Percentiles rank a stretch among this genome's conserved stretches.
These are phyloP conservation scores for Paecilomyces fulvus DNA, from an alignment of 2,329 filamentous ascomycete species.

Conservation along the genomic window DNA sequence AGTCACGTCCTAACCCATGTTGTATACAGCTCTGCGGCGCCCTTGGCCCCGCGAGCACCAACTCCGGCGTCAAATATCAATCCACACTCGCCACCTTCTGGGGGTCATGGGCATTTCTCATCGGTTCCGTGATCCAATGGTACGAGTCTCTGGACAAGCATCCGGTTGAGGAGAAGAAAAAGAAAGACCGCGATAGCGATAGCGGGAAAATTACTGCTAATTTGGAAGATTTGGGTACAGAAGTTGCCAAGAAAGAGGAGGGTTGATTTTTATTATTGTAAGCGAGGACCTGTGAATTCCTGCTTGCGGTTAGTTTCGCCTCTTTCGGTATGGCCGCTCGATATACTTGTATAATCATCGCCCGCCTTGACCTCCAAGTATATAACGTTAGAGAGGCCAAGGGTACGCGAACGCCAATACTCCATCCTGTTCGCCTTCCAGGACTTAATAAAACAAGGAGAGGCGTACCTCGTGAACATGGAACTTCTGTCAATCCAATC, in stretches of 20 bases:
- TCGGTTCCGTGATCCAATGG: slow-evolving; percentile 42
- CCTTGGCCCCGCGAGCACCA: slow-evolving; percentile 41
- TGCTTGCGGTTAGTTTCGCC: no score
- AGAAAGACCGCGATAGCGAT: background rate
- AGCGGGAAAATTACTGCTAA: background rate
- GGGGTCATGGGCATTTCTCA: slow-evolving; percentile 34
- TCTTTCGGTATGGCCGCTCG: no score
- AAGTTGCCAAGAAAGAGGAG: background rate
- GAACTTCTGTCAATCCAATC: no score
- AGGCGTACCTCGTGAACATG: no score
- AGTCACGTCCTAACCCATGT: background rate
- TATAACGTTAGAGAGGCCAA: no score
- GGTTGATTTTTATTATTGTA: background rate
- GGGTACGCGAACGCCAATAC: no score
- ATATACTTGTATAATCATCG: no score
- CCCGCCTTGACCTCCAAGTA: no score
- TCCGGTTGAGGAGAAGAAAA: slow-evolving; percentile 29
- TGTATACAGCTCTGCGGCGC: slow-evolving; percentile 43
- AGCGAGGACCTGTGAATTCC: no score
- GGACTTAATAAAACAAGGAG: no score
- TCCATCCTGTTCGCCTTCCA: no score
- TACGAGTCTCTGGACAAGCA: slow-evolving; percentile 42
- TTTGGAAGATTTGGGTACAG: background rate
- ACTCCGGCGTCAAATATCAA: slow-evolving; percentile 40
- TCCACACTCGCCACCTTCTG: slow-evolving; percentile 40